Evolutionary conservation across 495 filamentous ascomycete genomes (phyloP).

Genomic region (Cetradonia linearis): DNA sequence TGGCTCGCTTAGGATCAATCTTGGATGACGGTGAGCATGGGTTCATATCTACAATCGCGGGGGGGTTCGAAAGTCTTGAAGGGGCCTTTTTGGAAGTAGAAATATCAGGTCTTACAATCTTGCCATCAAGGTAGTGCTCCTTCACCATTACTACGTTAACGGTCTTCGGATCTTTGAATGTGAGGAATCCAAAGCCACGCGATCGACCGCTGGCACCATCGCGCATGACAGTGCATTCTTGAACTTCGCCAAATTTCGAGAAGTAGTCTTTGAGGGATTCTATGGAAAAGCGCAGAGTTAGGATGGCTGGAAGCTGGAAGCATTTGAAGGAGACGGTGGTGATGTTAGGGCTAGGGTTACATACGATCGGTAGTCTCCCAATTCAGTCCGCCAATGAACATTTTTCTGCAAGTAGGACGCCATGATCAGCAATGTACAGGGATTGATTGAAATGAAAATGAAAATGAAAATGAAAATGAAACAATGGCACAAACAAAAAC

Average conservation of each 20-base stretch:
- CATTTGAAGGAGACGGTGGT: background rate
- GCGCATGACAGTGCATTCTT: constrained; percentile 97
- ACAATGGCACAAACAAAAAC: background rate
- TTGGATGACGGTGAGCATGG: constrained; percentile 33
- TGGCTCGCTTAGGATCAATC: constrained; percentile 98
- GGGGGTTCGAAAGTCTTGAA: constrained; percentile 16
- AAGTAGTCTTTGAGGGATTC: constrained; percentile 98
- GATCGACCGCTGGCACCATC: constrained; percentile 90
- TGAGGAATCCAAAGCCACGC: constrained; percentile 92
- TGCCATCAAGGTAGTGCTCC: constrained; percentile 95
- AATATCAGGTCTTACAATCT: constrained; percentile 62
- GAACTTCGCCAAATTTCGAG: constrained; percentile 92
- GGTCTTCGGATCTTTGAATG: constrained; percentile 92
- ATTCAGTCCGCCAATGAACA: constrained; percentile 98
- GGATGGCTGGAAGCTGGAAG: constrained; percentile 11
- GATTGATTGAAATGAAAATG: background rate
- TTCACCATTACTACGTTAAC: constrained; percentile 99
- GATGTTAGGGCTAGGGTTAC: constrained; percentile 27
- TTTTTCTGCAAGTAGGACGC: constrained; percentile 59
- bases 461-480: background rate
- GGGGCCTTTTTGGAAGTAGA: constrained; percentile 14
- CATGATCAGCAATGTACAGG: constrained; percentile 16
- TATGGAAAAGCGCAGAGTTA: constrained; percentile 32
- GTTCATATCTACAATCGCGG: constrained; percentile 1
- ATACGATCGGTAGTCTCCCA: constrained; percentile 99